phyloP scores from a whole-genome alignment of 2,329 filamentous ascomycete genomes.

The Phyllosticta paracitricarpa region DNA sequence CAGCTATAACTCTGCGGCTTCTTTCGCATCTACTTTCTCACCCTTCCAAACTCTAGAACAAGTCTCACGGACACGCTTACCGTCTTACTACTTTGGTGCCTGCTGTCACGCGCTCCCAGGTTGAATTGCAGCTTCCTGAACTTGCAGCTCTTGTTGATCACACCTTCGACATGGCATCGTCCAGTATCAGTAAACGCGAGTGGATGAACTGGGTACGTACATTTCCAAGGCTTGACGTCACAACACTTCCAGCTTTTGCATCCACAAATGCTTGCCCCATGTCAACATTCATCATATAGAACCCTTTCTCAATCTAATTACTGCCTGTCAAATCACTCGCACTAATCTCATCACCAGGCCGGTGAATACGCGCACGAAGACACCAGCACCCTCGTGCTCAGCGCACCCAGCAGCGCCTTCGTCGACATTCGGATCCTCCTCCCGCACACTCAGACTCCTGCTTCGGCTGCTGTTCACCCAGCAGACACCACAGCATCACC shows the following conservation, averaged over 20 bases:
- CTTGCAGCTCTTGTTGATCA: background rate
- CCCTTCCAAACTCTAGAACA: background rate
- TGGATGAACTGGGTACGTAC: conserved; percentile 7
- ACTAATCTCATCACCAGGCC: background rate
- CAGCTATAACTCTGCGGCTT: background rate
- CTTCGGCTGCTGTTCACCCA: background rate
- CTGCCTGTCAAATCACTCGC: background rate
- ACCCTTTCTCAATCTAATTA: no score
- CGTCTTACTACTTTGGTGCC: background rate
- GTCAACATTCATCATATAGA: background rate
- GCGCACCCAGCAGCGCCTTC: conserved; percentile 47
- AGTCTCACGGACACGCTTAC: background rate
- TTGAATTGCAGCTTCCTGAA: background rate
- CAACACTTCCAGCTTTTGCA: background rate
- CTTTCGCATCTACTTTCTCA: background rate
- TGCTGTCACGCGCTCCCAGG: background rate
- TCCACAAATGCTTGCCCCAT: background rate
- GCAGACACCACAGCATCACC: background rate
- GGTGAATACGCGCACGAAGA: conserved; percentile 42
- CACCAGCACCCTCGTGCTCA: conserved; percentile 56
- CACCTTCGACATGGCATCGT: background rate
- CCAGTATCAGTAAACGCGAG: background rate
- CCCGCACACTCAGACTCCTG: conserved; percentile 5
- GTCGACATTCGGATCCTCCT: conserved; percentile 51
- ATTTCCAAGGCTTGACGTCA: background rate